phyloP scores from a whole-genome alignment of 1,284 basidiomycete species.

The Wallemia hederae region DNA sequence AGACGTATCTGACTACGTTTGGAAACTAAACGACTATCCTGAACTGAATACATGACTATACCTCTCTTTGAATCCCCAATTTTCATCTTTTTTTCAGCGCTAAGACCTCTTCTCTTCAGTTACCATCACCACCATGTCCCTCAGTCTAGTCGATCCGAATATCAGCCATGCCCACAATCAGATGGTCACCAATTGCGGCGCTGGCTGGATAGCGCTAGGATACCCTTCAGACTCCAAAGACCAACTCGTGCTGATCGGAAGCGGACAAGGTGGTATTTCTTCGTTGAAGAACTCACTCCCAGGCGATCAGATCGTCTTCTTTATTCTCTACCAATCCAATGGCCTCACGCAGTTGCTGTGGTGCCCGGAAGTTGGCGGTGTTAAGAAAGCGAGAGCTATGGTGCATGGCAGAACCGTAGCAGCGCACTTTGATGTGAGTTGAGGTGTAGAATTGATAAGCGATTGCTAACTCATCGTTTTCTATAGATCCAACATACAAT shows the following conservation, averaged over 20 bases:
- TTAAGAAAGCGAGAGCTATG: neutral
- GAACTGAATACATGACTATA: neutral
- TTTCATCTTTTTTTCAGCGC: neutral
- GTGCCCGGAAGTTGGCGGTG: neutral
- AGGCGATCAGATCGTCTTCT: neutral
- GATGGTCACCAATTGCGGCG: neutral
- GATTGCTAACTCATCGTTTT: neutral
- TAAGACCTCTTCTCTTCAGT: neutral
- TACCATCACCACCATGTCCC: neutral
- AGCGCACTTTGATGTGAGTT: neutral
- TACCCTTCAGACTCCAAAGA: neutral
- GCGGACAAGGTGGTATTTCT: neutral
- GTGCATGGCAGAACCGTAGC: neutral
- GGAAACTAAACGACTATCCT: neutral
- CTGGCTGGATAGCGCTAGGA: neutral
- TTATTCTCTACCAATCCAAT: neutral
- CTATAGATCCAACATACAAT: neutral
- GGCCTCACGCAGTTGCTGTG: neutral
- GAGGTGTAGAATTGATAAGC: too few relatives aligned
- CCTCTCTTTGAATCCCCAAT: neutral
- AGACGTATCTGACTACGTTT: constrained; percentile 18
- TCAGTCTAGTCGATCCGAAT: neutral
- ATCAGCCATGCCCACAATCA: neutral
- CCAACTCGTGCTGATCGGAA: neutral
- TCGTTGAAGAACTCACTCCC: neutral